Conservation (phyloP, 2,329 filamentous ascomycete species). For the Alternaria sp. region DNA sequence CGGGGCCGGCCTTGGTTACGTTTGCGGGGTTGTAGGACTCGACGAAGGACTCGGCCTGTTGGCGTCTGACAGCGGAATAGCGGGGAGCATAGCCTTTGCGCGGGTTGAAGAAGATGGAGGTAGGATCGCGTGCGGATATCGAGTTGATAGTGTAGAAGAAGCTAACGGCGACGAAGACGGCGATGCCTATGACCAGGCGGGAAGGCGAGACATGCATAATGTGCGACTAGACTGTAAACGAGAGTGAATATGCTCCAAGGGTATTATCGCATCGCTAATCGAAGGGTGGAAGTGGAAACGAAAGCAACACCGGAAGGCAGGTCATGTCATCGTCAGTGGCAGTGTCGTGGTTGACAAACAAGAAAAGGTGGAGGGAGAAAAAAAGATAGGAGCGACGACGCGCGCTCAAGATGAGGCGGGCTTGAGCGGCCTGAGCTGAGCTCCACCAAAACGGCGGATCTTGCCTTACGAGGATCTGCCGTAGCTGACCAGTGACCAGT, state of each 20-base stretch:
- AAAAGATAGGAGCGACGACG: slow-evolving; percentile 16
- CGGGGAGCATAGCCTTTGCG: slow-evolving; percentile 37
- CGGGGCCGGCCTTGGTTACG: slow-evolving; percentile 18
- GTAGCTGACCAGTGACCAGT: neutral
- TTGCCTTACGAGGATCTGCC: slow-evolving; percentile 6
- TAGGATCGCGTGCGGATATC: slow-evolving; percentile 41
- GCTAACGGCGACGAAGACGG: slow-evolving; percentile 22
- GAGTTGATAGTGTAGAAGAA: slow-evolving; percentile 33
- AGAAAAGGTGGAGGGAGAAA: neutral
- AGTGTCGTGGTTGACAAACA: neutral
- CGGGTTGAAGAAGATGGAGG: slow-evolving; percentile 46
- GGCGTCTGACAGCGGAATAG: slow-evolving; percentile 40
- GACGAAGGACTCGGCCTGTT: slow-evolving; percentile 40
- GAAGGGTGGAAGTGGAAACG: neutral
- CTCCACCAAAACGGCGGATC: slow-evolving; percentile 10
- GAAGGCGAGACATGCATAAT: slow-evolving; percentile 29
- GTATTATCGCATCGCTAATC: slow-evolving; percentile 14
- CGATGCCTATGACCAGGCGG: slow-evolving; percentile 27
- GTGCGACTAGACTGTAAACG: slow-evolving; percentile 4
- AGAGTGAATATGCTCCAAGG: slow-evolving; percentile 6
- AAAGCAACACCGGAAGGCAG: neutral
- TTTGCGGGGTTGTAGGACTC: slow-evolving; percentile 25
- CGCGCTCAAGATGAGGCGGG: slow-evolving; percentile 3
- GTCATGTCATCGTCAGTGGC: slow-evolving; percentile 16
- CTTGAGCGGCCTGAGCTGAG: slow-evolving; percentile 9